Evolutionary conservation across 2,329 filamentous ascomycete genomes (phyloP), one percentile per base, ranked within the genome.

Genomic region (Fusarium globosum): DNA sequence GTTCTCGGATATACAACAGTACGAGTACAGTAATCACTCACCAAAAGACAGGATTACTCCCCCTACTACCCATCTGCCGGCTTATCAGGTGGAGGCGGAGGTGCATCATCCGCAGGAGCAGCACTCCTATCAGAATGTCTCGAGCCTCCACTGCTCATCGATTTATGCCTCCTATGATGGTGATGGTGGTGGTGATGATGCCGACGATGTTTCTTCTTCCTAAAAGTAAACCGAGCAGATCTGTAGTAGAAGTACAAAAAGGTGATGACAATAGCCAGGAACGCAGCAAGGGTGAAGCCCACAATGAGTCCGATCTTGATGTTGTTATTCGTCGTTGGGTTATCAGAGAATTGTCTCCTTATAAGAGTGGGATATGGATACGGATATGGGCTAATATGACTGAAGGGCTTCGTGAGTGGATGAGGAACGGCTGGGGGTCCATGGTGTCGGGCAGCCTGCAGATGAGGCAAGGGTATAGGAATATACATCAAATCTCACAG

Each of bases 271-370:
- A 77, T 81, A 21, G 80, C 75, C 62, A 87, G 61, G 63, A 86
- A 86, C 26, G 81, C 73, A 33, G 80, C 80, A 26, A 86, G 77
- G 8, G 83, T 76, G 45, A 86, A 76, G 65, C 82, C 85, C 49
- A 86, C 81, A 7, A 84, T 80, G 65, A 85, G 78, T 61, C 84
- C 85, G 61, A 85, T 86, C 39, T 81, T 83, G 59, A 81, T 79
- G 72, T 85, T 83, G 39, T 80, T 81, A 43, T 82, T 80, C 21
- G 81, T 74, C 51, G 72, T 59, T 10, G 76, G 70, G 48, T 77
- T 75, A 39, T 69, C 68, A 39, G 78, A 79, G 62, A 79, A 77
- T 56, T 80, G 79, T 21, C 78, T 75, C 53, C 69, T 71, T n/a
- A 53, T 33, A 33, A 76, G 56, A 51, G 56, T n/a, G 30, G 38